Evolutionary conservation across 2,329 filamentous ascomycete species (phyloP), one percentile per base, ranked within the genome.

Genomic region (Fusarium abutilonis): DNA sequence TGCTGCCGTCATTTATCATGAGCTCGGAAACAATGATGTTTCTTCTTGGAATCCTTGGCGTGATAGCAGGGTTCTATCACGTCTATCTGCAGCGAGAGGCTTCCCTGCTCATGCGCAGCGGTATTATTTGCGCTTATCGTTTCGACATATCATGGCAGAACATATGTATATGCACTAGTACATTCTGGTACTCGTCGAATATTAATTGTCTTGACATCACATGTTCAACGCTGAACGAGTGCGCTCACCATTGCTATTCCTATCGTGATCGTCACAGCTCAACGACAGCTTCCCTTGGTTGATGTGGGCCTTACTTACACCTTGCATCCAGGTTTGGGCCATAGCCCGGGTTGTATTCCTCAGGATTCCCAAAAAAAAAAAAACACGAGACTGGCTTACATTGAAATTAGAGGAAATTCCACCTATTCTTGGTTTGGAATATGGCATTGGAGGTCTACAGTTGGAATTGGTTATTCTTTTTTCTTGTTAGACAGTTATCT

Each of bases 261-360:
- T 43, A 34, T 61, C 31, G 14, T n/a, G 38, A 56, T 38, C 39
- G 40, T 29, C 19, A 23, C 31, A 29, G 17, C 28, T 29, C 9
- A 10, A 41, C 36, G 43, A 53, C 19, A 40, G 13, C 36, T 52
- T 64, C 39, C 29, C 19, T 38, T 39, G 23, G 43, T 41, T 47
- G 40, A 49, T 43, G 56, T 58, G 61, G 61, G 51, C 40, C 56
- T 50, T 28, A 35, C 21, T 34, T 46, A 39, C 52, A 41, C 61
- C 61, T 50, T 23, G 39, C 61, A 53, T 64, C 47, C 21, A 21
- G 40, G 60, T 44, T 61, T n/a, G 31, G 38, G 51, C 19, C 19
- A 19, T 4, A 3, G 19, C 19, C 19, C 19, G 19, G 19, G 19
- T 19, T 19, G 19, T 19, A 19, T 19, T 19, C 19, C 19, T 19